Evolutionary conservation across 495 filamentous ascomycete species (phyloP).

Genomic region (Annulohypoxylon bovei): DNA sequence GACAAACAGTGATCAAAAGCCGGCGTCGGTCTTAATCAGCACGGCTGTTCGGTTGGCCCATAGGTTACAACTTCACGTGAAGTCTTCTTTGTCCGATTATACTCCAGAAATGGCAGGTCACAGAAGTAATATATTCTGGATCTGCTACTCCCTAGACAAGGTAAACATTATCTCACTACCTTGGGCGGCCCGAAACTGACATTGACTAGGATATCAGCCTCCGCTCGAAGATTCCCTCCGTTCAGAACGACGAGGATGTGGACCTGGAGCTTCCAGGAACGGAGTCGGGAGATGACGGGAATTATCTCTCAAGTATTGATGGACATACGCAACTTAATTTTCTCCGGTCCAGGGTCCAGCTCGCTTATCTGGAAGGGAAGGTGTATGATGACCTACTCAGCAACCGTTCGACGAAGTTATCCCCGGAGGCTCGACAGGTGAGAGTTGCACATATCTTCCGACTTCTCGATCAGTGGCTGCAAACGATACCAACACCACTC

Average conservation of each 20-base stretch:
- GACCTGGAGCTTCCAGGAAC: conserved; percentile 42
- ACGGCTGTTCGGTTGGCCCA: conserved; percentile 47
- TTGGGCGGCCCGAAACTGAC: neutral
- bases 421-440: conserved; percentile 27
- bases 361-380: conserved; percentile 45
- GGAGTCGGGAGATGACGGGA: conserved; percentile 29
- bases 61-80: conserved; percentile 41
- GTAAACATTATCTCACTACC: neutral
- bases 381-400: conserved; percentile 45
- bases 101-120: conserved; percentile 41
- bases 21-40: conserved; percentile 46
- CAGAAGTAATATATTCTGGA: conserved; percentile 47
- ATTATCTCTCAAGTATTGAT: conserved; percentile 40
- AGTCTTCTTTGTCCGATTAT: conserved; percentile 23
- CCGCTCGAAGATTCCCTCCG: conserved; percentile 40
- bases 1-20: conserved; percentile 41
- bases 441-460: conserved; percentile 29
- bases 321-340: conserved; percentile 41
- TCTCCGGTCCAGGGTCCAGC: conserved; percentile 40
- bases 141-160: conserved; percentile 48
- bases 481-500: conserved; percentile 39
- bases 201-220: conserved; percentile 41
- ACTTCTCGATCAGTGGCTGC: conserved; percentile 43
- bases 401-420: conserved; percentile 41
- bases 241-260: conserved; percentile 45